Evolutionary conservation across 495 filamentous ascomycete genomes (phyloP).

Genomic region (Penicillium tannophilum): DNA sequence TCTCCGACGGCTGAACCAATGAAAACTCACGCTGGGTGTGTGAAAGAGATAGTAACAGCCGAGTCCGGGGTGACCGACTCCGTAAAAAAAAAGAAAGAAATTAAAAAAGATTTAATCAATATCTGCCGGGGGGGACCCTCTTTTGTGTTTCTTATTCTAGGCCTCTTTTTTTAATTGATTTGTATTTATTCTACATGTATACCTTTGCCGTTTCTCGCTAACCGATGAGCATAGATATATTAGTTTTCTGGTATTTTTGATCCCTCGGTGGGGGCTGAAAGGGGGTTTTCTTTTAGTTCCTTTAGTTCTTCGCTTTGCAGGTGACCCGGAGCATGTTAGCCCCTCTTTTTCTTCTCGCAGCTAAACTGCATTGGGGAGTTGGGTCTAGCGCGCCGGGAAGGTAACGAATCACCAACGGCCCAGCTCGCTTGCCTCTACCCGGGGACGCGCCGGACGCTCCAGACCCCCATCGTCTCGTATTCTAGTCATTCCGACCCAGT

Average conservation of each 20-base stretch:
- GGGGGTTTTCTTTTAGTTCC: not conserved
- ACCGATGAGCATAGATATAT: no score
- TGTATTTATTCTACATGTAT: not conserved
- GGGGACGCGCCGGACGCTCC: constrained; percentile 5
- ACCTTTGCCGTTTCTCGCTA: no score
- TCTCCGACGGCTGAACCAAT: not conserved
- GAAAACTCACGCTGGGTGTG: not conserved
- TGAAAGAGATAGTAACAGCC: not conserved
- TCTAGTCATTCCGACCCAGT: constrained; percentile 1
- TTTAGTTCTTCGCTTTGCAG: not conserved
- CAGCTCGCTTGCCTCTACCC: constrained; percentile 31
- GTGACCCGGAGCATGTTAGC: not conserved
- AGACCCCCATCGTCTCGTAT: constrained; percentile 16
- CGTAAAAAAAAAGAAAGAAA: no score
- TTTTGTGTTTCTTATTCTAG: not conserved
- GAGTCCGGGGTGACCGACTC: not conserved
- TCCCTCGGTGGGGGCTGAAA: constrained; percentile 2
- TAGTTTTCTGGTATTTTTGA: not conserved
- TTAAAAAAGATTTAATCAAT: not conserved
- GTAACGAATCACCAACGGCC: constrained; percentile 15
- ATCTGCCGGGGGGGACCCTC: not conserved
- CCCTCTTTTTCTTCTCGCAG: constrained; percentile 1
- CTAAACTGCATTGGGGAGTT: not conserved
- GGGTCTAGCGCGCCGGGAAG: not conserved
- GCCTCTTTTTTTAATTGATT: not conserved